Evolutionary conservation across 164 flowering plant species (phyloP).

Genomic region (Houttuynia cordata): DNA sequence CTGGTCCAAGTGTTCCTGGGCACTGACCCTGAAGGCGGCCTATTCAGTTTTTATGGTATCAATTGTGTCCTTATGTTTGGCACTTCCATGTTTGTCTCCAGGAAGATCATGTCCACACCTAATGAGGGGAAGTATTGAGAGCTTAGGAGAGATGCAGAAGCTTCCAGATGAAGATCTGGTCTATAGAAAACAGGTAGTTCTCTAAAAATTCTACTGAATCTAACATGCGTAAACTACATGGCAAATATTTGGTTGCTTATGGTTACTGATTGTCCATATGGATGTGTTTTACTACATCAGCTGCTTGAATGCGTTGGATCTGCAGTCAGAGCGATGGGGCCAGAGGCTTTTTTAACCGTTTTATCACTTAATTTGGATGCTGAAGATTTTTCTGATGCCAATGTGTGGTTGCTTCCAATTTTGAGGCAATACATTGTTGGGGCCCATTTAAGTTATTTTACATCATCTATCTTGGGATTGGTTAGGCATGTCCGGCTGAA

Average conservation of each 20-base stretch:
- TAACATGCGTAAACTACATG: background rate
- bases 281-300: slow-evolving; percentile 22
- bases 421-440: slow-evolving; percentile 79
- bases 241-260: background rate
- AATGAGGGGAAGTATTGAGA: slow-evolving; percentile 45
- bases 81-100: slow-evolving; percentile 7
- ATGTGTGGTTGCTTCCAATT: slow-evolving; percentile 85
- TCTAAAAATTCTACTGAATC: background rate
- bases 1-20: background rate
- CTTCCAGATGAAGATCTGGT: slow-evolving; percentile 69
- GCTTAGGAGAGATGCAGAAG: slow-evolving; percentile 70
- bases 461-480: slow-evolving; percentile 40
- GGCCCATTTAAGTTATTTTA: slow-evolving; percentile 58
- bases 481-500: slow-evolving; percentile 35
- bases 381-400: slow-evolving; percentile 47
- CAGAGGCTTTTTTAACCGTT: slow-evolving; percentile 53
- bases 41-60: background rate
- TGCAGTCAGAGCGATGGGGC: slow-evolving; percentile 86
- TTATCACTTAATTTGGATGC: slow-evolving; percentile 73
- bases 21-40: background rate
- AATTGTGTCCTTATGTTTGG: background rate
- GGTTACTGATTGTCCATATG: background rate
- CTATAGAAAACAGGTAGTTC: slow-evolving; percentile 69
- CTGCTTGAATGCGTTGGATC: slow-evolving; percentile 86
- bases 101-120: slow-evolving; percentile 49